Conservation (phyloP, 2,329 filamentous ascomycete species). For the Botrytis cinerea region DNA sequence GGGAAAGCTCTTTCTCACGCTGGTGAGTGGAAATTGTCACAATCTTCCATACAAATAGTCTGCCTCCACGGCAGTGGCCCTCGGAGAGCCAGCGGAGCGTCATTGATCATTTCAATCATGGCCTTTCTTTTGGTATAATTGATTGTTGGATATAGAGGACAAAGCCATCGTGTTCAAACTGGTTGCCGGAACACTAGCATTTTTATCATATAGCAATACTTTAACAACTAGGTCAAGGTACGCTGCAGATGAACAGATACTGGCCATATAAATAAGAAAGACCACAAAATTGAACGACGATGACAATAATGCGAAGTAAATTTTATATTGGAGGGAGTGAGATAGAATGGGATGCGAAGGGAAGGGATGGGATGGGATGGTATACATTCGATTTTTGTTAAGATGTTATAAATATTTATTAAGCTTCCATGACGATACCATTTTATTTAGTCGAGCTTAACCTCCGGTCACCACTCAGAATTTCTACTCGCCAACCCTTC, state of each 20-base stretch:
- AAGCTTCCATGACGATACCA: background rate
- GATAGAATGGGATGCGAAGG: background rate
- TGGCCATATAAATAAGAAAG: fast-evolving
- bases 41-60: background rate
- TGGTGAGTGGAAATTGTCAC: background rate
- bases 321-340: background rate
- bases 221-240: background rate
- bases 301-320: fast-evolving
- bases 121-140: background rate
- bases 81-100: background rate
- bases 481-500: background rate
- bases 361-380: background rate
- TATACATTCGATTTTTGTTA: background rate
- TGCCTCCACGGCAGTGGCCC: background rate
- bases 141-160: background rate
- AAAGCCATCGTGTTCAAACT: no score
- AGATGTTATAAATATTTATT: background rate
- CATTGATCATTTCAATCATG: background rate
- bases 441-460: background rate
- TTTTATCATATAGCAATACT: background rate
- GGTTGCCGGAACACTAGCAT: no score
- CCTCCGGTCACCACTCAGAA: background rate
- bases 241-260: background rate
- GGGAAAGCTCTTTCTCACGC: background rate
- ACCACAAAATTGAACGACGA: background rate